These are phyloP conservation scores for Ichthyophthirius multifiliis DNA, from an alignment of 169 alveolate species.

Conservation along the genomic window DNA sequence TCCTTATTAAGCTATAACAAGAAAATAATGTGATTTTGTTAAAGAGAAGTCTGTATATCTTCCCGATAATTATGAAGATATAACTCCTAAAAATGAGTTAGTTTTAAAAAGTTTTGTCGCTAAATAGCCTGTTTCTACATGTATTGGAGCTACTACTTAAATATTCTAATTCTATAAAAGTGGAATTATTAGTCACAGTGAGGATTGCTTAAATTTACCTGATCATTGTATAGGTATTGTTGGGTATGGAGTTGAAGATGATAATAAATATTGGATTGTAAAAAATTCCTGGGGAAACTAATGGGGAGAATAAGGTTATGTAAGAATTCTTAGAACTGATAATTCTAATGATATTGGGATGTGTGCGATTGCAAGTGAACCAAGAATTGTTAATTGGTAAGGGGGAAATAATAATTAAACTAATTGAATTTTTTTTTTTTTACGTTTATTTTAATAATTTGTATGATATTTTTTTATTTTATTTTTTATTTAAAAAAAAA, in stretches of 20 bases:
- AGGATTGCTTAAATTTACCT: too few species aligned
- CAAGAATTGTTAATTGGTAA: background rate
- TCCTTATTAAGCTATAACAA: background rate
- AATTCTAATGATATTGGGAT: conserved; percentile 30
- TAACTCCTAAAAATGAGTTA: background rate
- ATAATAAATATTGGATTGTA: conserved; percentile 45
- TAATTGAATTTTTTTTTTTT: too few species aligned
- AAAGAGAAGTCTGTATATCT: background rate
- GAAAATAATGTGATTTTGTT: background rate
- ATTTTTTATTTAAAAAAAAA: too few species aligned
- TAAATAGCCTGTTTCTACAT: background rate
- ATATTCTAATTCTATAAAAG: background rate
- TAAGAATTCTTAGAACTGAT: conserved; percentile 47
- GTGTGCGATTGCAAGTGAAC: background rate
- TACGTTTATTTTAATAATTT: too few species aligned
- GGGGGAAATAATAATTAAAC: too few species aligned
- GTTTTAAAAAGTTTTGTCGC: background rate
- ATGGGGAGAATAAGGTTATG: conserved; percentile 70
- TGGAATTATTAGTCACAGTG: background rate
- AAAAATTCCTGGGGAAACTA: conserved; percentile 59
- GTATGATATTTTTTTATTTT: too few species aligned
- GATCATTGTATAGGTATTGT: background rate
- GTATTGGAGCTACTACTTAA: background rate
- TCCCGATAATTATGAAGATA: background rate
- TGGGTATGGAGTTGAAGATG: conserved; percentile 41